Conservation (phyloP, 2,329 filamentous ascomycete species). For the Xylariaceae sp. region DNA sequence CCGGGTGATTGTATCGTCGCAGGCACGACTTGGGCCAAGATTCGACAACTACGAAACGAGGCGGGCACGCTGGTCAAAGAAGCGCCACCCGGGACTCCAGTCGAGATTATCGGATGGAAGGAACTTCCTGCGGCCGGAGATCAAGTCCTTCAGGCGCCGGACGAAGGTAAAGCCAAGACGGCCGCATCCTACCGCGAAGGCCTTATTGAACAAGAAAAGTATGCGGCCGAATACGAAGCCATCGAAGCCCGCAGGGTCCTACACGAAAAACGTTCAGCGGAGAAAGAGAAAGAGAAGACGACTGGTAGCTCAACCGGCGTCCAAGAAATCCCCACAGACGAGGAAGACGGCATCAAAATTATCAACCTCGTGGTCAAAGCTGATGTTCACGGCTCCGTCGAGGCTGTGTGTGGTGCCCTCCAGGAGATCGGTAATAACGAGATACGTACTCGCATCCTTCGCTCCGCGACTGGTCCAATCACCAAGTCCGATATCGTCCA, state of each 20-base stretch:
- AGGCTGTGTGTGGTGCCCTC: constrained; percentile 77
- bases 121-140: constrained; percentile 77
- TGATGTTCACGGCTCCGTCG: constrained; percentile 88
- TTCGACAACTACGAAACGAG: constrained; percentile 82
- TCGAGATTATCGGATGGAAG: constrained; percentile 93
- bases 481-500: constrained; percentile 86
- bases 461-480: constrained; percentile 70
- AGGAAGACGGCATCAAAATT: constrained; percentile 42
- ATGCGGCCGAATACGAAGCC: constrained; percentile 69
- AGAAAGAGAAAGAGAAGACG: constrained; percentile 33
- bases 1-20: constrained; percentile 80
- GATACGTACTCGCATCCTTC: constrained; percentile 69
- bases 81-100: constrained; percentile 80
- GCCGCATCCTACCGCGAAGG: constrained; percentile 74
- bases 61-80: constrained; percentile 65
- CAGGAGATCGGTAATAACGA: constrained; percentile 78
- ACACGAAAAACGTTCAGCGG: constrained; percentile 56
- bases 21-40: constrained; percentile 78
- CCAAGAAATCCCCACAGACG: constrained; percentile 31
- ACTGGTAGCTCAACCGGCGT: constrained; percentile 5
- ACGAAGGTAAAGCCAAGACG: constrained; percentile 70
- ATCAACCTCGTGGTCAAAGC: constrained; percentile 86
- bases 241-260: constrained; percentile 57
- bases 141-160: constrained; percentile 74
- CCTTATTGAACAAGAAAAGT: constrained; percentile 63